phyloP scores from a whole-genome alignment of 2,329 filamentous ascomycete species.

The Colletotrichum viniferum region DNA sequence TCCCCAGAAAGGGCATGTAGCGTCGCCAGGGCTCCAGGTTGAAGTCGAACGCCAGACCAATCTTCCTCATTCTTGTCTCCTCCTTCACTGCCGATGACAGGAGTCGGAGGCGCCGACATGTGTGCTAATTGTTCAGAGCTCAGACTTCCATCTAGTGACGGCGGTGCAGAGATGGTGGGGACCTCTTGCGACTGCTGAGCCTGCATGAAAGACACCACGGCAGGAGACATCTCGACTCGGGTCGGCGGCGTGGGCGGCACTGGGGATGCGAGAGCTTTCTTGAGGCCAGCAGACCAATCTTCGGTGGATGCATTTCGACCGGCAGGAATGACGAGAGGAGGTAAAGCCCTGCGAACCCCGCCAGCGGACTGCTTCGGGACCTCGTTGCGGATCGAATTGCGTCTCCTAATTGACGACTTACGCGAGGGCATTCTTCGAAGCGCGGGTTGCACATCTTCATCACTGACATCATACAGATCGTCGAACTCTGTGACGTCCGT shows the following conservation, averaged over 20 bases:
- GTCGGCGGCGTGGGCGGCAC: slow-evolving; percentile 67
- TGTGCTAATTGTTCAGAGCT: slow-evolving; percentile 86
- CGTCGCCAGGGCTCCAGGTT: slow-evolving; percentile 80
- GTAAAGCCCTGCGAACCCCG: slow-evolving; percentile 40
- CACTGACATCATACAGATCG: slow-evolving; percentile 85
- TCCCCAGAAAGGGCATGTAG: slow-evolving; percentile 74
- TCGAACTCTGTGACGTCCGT: slow-evolving; percentile 79
- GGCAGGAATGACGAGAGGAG: slow-evolving; percentile 58
- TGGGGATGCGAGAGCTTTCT: slow-evolving; percentile 60
- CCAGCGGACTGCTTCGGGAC: slow-evolving; percentile 28
- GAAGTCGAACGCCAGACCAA: slow-evolving; percentile 77
- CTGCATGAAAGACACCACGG: slow-evolving; percentile 73
- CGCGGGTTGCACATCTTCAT: slow-evolving; percentile 64
- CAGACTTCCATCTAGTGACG: slow-evolving; percentile 87
- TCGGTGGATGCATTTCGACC: slow-evolving; percentile 38
- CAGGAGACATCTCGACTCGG: slow-evolving; percentile 77
- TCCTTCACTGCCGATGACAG: slow-evolving; percentile 66
- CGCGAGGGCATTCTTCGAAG: slow-evolving; percentile 25
- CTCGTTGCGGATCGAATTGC: slow-evolving; percentile 35
- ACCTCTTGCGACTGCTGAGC: slow-evolving; percentile 66
- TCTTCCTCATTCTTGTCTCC: slow-evolving; percentile 60
- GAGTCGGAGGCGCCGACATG: slow-evolving; percentile 84
- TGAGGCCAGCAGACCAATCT: slow-evolving; percentile 47
- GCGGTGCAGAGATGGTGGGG: slow-evolving; percentile 78
- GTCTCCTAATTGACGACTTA: slow-evolving; percentile 44